A percentile compares a stretch with the other conserved stretches of the same genome.
phyloP scores from a whole-genome alignment of 1,284 basidiomycete genomes.

The Gastroboletus turbinatus region DNA sequence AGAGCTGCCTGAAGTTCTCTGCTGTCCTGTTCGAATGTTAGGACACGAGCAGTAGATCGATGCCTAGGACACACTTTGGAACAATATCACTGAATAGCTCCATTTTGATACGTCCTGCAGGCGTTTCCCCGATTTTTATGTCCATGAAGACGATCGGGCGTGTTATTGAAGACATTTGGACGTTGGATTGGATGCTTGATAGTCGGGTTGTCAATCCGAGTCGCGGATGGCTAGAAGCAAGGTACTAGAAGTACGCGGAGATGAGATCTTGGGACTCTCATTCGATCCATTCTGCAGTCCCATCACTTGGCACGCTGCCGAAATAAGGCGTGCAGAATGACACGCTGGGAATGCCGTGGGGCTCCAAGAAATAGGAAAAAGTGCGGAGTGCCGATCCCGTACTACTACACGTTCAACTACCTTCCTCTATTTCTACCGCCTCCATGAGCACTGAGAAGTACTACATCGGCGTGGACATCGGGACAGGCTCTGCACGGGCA shows the following conservation, averaged over 20 bases:
- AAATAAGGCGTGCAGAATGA: background rate
- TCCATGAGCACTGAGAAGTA: conserved; percentile 38
- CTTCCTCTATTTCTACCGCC: background rate
- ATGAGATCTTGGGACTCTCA: background rate
- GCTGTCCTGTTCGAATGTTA: conserved; percentile 65
- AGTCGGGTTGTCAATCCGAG: no score
- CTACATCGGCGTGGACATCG: conserved; percentile 77
- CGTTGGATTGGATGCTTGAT: background rate
- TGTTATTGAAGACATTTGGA: conserved; percentile 35
- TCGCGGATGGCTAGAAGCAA: background rate
- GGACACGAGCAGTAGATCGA: background rate
- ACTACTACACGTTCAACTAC: conserved; percentile 1
- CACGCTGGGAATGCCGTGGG: background rate
- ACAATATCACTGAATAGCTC: conserved; percentile 91
- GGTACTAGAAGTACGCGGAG: background rate
- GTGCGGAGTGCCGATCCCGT: conserved; percentile 14
- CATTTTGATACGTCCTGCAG: conserved; percentile 93
- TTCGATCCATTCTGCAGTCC: background rate
- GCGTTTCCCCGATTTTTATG: conserved; percentile 91
- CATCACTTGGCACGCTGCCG: no score
- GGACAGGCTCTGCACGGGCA: conserved; percentile 92
- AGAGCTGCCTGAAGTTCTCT: conserved; percentile 96
- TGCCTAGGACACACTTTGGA: conserved; percentile 64
- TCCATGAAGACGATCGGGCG: conserved; percentile 97
- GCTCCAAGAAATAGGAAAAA: background rate